Base-by-base conservation (phyloP, 179 eudicot genomes). In the Beta lomatogona region DNA sequence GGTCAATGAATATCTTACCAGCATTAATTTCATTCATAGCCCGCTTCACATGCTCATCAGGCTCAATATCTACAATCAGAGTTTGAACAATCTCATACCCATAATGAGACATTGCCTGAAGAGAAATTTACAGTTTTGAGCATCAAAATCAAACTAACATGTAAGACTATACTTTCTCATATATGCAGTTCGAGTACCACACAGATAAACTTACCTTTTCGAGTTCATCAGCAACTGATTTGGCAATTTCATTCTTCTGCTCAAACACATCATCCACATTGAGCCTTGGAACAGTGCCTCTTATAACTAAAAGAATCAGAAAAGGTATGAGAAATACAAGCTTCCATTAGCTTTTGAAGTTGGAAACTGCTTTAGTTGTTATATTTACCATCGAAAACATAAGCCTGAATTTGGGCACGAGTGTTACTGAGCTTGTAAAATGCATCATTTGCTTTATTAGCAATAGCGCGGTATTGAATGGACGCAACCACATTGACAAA, bases 1-100 rank as follows among this genome's bases (percentile, higher is more conserved):
- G 16, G 73, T 60, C 41, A 13, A 71, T 36, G 48, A 50, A 64
- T 16, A 28, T n/a, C 68, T 85, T 79, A 88, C 90, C 90, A 46
- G 88, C 87, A 83, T 88, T 88, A 72, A 88, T 88, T 68, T 88
- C 87, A 61, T 88, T 88, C 90, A 88, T 88, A 22, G 90, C 90
- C 41, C 80, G 83, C 84, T 88, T 88, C 36, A 88, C 88, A 36
- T 61, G 82, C 31, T 61, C 88, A 83, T 88, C 90, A 1, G 90
- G 90, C 22, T 79, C 87, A 19, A 88, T 88, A 71, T 88, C 90
- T 41, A 82, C 83, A 52, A 86, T 88, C 52, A 88, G 88, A 0
- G 88, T 88, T 80, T 86, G 83, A 65, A 86, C 85, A 11, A 88
- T 88, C 84, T 82, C 85, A 70, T 58, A 88, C 19, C 90, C 90